Conservation (phyloP, 2,329 filamentous ascomycete species). For the Pseudocercospora vitis region DNA sequence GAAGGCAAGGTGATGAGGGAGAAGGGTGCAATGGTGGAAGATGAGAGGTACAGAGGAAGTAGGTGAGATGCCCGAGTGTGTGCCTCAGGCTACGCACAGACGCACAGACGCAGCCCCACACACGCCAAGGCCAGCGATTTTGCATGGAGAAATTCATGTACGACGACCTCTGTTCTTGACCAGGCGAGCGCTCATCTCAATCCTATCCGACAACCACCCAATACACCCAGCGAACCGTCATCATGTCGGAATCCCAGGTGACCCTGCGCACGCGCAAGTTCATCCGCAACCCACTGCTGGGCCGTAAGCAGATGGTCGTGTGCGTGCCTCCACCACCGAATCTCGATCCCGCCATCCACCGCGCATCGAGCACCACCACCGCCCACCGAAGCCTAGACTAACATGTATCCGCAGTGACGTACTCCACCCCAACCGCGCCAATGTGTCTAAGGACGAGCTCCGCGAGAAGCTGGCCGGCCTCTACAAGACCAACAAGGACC, state of each 20-base stretch:
- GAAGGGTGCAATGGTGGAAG: no score
- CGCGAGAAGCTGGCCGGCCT: slow-evolving; percentile 88
- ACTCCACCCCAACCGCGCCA: slow-evolving; percentile 96
- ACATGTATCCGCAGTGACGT: slow-evolving; percentile 70
- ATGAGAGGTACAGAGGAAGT: no score
- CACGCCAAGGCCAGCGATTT: neutral
- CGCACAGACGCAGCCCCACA: neutral
- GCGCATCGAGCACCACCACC: slow-evolving; percentile 11
- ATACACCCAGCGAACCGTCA: slow-evolving; percentile 43
- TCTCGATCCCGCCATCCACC: slow-evolving; percentile 5
- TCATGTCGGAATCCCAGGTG: slow-evolving; percentile 76
- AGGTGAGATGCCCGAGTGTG: no score
- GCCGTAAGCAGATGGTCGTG: slow-evolving; percentile 99
- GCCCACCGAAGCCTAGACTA: slow-evolving; percentile 20
- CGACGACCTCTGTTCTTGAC: slow-evolving; percentile 14
- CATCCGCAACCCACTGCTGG: slow-evolving; percentile 99
- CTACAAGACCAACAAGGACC: slow-evolving; percentile 98
- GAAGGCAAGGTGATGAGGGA: no score
- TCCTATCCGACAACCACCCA: slow-evolving; percentile 12
- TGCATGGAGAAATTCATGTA: neutral
- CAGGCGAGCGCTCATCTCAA: slow-evolving; percentile 26
- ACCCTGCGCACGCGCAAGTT: slow-evolving; percentile 93
- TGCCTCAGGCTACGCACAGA: no score
- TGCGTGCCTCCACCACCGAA: slow-evolving; percentile 44
- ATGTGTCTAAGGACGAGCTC: slow-evolving; percentile 99